Evolutionary conservation across 495 filamentous ascomycete genomes (phyloP).

Genomic region (Aspergillus mulundensis): DNA sequence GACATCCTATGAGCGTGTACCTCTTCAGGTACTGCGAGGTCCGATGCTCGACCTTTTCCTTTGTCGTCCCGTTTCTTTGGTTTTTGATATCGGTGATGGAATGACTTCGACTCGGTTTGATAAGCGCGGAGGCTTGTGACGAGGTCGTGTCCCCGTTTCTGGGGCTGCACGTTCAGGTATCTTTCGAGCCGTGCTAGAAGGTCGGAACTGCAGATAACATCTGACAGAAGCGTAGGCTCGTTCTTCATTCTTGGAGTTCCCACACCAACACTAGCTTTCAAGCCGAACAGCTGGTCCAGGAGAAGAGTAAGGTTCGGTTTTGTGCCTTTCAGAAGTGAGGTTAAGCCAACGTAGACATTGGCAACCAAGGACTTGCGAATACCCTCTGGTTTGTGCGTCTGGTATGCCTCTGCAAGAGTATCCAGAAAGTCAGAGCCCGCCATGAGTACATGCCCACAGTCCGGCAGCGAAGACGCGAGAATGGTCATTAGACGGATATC

Average conservation of each 20-base stretch:
- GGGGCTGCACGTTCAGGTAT: constrained; percentile 50
- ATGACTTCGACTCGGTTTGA: constrained; percentile 43
- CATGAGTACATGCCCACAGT: constrained; percentile 57
- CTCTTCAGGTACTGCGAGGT: constrained; percentile 39
- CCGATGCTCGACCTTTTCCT: constrained; percentile 58
- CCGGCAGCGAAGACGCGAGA: constrained; percentile 32
- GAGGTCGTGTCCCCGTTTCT: constrained; percentile 43
- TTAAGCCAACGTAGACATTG: constrained; percentile 66
- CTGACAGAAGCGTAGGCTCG: constrained; percentile 41
- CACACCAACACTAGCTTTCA: constrained; percentile 62
- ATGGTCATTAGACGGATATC: constrained; percentile 41
- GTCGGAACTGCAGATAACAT: constrained; percentile 43
- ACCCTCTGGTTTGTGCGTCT: constrained; percentile 48
- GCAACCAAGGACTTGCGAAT: constrained; percentile 61
- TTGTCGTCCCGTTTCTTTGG: constrained; percentile 59
- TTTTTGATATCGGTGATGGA: constrained; percentile 51
- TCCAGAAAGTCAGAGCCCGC: constrained; percentile 84
- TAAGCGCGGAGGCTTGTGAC: constrained; percentile 40
- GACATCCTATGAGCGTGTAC: constrained; percentile 79
- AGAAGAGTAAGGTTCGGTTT: constrained; percentile 66
- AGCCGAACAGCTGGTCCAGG: constrained; percentile 74
- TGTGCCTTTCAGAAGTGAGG: constrained; percentile 60
- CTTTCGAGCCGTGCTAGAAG: constrained; percentile 44
- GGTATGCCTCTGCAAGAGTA: constrained; percentile 62
- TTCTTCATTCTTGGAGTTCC: constrained; percentile 39